Percentiles rank a stretch among this genome's conserved stretches.
These are phyloP conservation scores for Nothopassalora personata DNA, from an alignment of 2,329 filamentous ascomycete species.

Conservation along the genomic window DNA sequence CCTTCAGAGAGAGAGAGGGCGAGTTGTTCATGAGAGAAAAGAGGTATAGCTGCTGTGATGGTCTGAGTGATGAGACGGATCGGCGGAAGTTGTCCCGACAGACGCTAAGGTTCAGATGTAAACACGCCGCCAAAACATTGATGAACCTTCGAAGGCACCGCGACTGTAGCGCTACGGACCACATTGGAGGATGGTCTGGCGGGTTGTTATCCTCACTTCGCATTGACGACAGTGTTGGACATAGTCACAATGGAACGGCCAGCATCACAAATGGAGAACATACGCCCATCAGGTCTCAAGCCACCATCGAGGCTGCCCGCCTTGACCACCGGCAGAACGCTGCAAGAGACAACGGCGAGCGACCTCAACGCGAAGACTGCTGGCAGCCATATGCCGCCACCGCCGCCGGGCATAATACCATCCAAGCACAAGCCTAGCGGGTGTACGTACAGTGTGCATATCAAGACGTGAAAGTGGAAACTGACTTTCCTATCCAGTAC, in stretches of 20 bases:
- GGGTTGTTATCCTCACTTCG: not conserved
- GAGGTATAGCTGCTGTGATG: not conserved
- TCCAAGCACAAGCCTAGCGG: slow-evolving; percentile 50
- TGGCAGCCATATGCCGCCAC: slow-evolving; percentile 28
- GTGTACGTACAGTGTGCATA: slow-evolving; percentile 34
- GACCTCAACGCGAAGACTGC: slow-evolving; percentile 46
- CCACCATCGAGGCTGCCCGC: slow-evolving; percentile 29
- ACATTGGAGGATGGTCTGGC: not conserved
- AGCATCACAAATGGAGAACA: slow-evolving; percentile 29
- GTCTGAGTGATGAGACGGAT: not conserved
- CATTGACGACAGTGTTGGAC: not conserved
- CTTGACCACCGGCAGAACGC: slow-evolving; percentile 12
- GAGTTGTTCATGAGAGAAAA: not conserved
- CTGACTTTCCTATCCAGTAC: slow-evolving; percentile 28
- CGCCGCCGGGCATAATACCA: slow-evolving; percentile 31
- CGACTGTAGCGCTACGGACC: not conserved
- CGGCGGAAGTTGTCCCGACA: too few relatives aligned
- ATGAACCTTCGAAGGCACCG: not conserved
- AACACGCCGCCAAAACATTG: not conserved
- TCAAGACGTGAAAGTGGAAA: not conserved
- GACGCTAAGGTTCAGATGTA: too few relatives aligned
- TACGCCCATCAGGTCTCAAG: slow-evolving; percentile 30
- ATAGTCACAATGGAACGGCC: slow-evolving; percentile 27
- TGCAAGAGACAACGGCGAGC: slow-evolving; percentile 31
- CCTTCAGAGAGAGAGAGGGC: not conserved